Conservation (phyloP, 2,329 filamentous ascomycete genomes). For the Volutella citrinella region DNA sequence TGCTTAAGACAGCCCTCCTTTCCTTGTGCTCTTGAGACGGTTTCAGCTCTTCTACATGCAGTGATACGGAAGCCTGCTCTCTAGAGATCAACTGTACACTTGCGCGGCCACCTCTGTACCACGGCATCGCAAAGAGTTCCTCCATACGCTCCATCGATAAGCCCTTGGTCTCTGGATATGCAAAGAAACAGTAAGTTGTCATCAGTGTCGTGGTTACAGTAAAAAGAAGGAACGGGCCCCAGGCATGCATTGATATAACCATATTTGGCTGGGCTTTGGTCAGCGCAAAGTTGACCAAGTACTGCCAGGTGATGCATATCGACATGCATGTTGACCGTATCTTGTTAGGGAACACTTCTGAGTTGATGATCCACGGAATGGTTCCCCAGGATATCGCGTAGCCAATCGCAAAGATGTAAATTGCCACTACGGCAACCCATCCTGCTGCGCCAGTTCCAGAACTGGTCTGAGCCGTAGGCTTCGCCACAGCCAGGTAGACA, state of each 20-base stretch:
- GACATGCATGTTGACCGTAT: slow-evolving; percentile 7
- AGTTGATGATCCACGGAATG: slow-evolving; percentile 11
- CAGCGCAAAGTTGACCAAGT: slow-evolving; percentile 8
- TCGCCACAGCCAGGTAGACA: slow-evolving; percentile 5
- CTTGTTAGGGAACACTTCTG: slow-evolving; percentile 5
- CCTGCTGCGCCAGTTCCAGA: slow-evolving; percentile 3
- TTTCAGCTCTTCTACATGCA: too few species aligned
- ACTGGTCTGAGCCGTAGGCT: slow-evolving; percentile 4
- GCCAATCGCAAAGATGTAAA: slow-evolving; percentile 10
- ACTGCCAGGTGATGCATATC: slow-evolving; percentile 8
- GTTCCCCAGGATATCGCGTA: slow-evolving; percentile 11
- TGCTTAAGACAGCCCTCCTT: too few species aligned
- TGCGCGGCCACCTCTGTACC: slow-evolving; percentile 6
- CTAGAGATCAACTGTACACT: too few species aligned
- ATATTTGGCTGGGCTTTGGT: slow-evolving; percentile 9
- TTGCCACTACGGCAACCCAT: slow-evolving; percentile 8
- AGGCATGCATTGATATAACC: slow-evolving; percentile 9
- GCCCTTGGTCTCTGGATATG: slow-evolving; percentile 8
- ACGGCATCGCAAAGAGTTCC: slow-evolving; percentile 8
- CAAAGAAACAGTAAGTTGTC: slow-evolving; percentile 7
- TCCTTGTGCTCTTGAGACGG: too few species aligned
- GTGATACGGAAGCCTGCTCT: too few species aligned
- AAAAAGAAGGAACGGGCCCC: slow-evolving; percentile 9
- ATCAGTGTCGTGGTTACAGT: slow-evolving; percentile 1
- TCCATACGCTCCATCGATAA: slow-evolving; percentile 9